Conservation (phyloP, 495 filamentous ascomycete genomes). For the Aspergillus haitiensis region DNA sequence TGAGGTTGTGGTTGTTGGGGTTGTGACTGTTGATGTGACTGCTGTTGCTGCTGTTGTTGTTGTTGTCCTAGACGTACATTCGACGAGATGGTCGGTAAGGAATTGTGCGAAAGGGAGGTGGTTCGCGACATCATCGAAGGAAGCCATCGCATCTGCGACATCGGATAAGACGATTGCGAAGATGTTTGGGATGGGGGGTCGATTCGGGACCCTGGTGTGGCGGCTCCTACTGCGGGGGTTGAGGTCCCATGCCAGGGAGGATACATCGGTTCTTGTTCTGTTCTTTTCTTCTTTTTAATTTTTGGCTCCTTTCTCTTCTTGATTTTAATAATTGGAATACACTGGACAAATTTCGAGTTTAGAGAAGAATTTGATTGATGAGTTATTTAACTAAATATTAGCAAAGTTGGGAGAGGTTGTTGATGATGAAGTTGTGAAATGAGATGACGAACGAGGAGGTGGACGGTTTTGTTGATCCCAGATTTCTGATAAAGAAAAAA, state of each 20-base stretch:
- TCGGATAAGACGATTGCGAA: constrained; percentile 23
- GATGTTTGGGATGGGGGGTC: constrained; percentile 8
- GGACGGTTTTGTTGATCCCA: neutral
- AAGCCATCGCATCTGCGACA: constrained; percentile 31
- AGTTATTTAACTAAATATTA: neutral
- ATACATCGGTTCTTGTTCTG: constrained; percentile 25
- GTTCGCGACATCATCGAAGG: constrained; percentile 27
- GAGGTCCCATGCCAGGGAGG: constrained; percentile 25
- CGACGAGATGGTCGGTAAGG: constrained; percentile 27
- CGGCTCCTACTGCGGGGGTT: constrained; percentile 13
- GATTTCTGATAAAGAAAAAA: neutral
- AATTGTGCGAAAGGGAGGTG: constrained; percentile 16
- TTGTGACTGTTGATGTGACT: constrained; percentile 1
- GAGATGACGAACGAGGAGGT: neutral
- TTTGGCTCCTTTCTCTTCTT: neutral
- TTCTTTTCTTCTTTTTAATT: neutral
- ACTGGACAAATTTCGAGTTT: neutral
- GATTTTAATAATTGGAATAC: neutral
- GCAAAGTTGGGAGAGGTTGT: neutral
- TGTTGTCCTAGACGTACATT: constrained; percentile 21
- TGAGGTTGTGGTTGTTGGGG: constrained; percentile 20
- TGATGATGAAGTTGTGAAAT: neutral
- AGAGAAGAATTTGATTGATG: neutral
- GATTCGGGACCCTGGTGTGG: constrained; percentile 10
- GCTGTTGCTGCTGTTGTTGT: constrained; percentile 11